phyloP scores from a whole-genome alignment of 805 yeast species.

The Yarrowia yakushimensis region DNA sequence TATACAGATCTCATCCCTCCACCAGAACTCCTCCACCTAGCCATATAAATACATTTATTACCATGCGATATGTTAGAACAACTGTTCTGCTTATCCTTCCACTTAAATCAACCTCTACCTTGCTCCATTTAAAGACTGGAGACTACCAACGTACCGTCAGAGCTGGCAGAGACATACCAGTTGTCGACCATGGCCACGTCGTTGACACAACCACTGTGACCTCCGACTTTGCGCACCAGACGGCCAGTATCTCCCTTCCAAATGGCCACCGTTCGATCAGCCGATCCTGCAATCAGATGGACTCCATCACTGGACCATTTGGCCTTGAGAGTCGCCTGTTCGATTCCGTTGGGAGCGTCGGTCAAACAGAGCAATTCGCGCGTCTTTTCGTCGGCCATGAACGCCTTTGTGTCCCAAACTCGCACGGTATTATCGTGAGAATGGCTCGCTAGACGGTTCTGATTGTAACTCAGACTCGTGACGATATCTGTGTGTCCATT shows the following conservation, averaged over 20 bases:
- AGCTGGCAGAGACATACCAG: slow-evolving; percentile 48
- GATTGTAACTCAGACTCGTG: slow-evolving; percentile 51
- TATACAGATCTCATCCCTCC: too few relatives aligned
- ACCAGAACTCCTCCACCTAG: too few relatives aligned
- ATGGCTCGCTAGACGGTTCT: slow-evolving; percentile 49
- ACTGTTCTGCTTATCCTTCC: too few relatives aligned
- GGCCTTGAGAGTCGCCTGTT: slow-evolving; percentile 51
- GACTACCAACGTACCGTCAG: slow-evolving; percentile 55
- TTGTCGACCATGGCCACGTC: slow-evolving; percentile 50
- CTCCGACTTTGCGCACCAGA: slow-evolving; percentile 48
- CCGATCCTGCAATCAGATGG: slow-evolving; percentile 55
- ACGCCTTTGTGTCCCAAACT: slow-evolving; percentile 52
- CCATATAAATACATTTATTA: too few relatives aligned
- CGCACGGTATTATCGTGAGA: slow-evolving; percentile 57
- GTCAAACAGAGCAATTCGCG: slow-evolving; percentile 44
- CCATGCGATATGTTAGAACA: too few relatives aligned
- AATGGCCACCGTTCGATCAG: slow-evolving; percentile 52
- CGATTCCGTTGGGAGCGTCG: slow-evolving; percentile 54
- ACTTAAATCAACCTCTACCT: background rate
- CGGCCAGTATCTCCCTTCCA: slow-evolving; percentile 59
- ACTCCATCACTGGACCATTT: slow-evolving; percentile 43
- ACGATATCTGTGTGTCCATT: slow-evolving; percentile 48
- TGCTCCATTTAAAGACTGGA: background rate
- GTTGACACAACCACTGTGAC: slow-evolving; percentile 60
- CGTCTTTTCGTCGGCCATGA: slow-evolving; percentile 39